Evolutionary conservation across 192 early-diverging fungal genomes (phyloP).

Genomic region (Paraglomus brasilianum): DNA sequence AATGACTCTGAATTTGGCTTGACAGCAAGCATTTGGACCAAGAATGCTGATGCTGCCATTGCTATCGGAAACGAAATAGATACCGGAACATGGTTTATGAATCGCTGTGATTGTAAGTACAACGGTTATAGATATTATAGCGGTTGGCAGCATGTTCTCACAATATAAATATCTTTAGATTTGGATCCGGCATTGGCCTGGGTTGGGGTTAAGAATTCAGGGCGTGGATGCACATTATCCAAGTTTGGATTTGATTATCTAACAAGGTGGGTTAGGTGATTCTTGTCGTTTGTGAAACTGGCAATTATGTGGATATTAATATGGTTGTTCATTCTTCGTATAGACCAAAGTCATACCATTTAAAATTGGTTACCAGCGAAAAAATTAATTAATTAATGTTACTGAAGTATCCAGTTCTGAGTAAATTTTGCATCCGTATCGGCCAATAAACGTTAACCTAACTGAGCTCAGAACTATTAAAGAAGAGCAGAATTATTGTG

Average conservation of each 20-base stretch:
- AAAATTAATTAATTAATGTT: no score
- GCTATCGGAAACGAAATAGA: slow-evolving; percentile 65
- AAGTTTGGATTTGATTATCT: slow-evolving; percentile 73
- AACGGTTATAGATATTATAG: background rate
- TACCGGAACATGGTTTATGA: slow-evolving; percentile 82
- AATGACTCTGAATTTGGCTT: slow-evolving; percentile 80
- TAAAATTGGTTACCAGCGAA: slow-evolving; percentile 24
- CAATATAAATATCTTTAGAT: slow-evolving; percentile 22
- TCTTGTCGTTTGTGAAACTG: background rate
- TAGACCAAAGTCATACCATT: slow-evolving; percentile 40
- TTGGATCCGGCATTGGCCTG: slow-evolving; percentile 79
- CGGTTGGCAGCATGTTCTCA: no score
- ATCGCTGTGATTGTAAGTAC: slow-evolving; percentile 66
- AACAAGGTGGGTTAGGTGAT: slow-evolving; percentile 43
- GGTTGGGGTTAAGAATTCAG: slow-evolving; percentile 76
- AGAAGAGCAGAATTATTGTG: no score
- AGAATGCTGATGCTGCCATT: slow-evolving; percentile 56
- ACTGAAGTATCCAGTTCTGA: no score
- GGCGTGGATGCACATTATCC: slow-evolving; percentile 67
- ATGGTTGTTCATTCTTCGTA: background rate
- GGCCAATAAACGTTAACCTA: no score
- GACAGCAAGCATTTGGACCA: slow-evolving; percentile 80
- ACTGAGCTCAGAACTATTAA: no score
- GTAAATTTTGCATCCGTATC: no score
- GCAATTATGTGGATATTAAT: background rate